Evolutionary conservation across 2,329 filamentous ascomycete species (phyloP).

Genomic region (Fusarium hainanense): DNA sequence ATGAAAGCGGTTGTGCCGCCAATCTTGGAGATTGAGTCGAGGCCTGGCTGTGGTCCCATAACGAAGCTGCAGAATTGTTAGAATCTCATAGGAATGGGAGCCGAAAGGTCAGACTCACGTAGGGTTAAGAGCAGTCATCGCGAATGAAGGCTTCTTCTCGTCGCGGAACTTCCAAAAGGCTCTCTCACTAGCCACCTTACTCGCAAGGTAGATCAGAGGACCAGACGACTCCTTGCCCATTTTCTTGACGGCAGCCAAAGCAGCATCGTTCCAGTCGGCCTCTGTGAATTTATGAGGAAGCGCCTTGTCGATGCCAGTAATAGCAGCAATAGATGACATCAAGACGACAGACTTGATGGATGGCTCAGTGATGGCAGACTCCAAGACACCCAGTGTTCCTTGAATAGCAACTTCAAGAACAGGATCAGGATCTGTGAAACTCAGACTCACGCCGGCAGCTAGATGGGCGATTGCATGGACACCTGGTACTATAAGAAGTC

Average conservation of each 20-base stretch:
- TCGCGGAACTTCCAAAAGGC: conserved; percentile 43
- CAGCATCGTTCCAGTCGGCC: conserved; percentile 40
- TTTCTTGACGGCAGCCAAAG: conserved; percentile 29
- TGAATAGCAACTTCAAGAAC: conserved; percentile 35
- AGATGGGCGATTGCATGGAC: conserved; percentile 42
- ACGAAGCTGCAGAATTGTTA: conserved; percentile 35
- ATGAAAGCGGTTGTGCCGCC: conserved; percentile 37
- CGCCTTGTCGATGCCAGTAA: conserved; percentile 2
- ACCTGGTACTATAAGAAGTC: conserved; percentile 17
- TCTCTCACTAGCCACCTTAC: conserved; percentile 39
- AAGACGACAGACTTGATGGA: conserved; percentile 41
- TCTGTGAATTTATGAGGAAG: conserved; percentile 36
- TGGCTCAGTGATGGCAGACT: conserved; percentile 36
- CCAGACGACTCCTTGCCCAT: conserved; percentile 36
- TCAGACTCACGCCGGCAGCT: conserved; percentile 35
- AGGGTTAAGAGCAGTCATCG: conserved; percentile 43
- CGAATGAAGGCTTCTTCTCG: conserved; percentile 35
- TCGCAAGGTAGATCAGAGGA: conserved; percentile 38
- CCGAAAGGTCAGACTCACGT: conserved; percentile 15
- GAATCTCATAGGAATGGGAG: rapidly evolving
- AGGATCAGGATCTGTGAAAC: conserved; percentile 38
- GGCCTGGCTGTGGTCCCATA: conserved; percentile 38
- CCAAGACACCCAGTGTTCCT: conserved; percentile 35
- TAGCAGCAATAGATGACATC: conserved; percentile 43
- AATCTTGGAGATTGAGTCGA: conserved; percentile 38